Base-by-base conservation (phyloP, 345 rosid species). In the Carallia brachiata region DNA sequence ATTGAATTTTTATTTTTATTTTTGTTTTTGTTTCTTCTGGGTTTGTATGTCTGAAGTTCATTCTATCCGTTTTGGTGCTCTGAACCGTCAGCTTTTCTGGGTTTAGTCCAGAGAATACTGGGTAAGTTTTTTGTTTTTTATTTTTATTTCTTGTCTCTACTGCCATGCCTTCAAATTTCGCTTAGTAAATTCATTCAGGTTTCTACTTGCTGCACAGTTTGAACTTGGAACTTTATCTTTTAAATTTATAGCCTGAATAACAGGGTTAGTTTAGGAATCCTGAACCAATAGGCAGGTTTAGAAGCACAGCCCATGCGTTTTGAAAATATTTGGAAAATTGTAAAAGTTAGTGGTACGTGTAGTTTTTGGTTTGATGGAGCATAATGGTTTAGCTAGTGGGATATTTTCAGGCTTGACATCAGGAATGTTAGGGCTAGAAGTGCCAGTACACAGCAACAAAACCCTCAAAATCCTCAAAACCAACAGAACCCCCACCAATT, bases 401-500 rank as follows among this genome's bases (percentile, higher is more conserved):
- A 78, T 87, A 75, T 87, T 82, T 75, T 78, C 86, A 59, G 91
- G 93, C 52, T 78, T 89, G 69, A 82, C 88, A 73, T 84, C 98
- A 36, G 92, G 85, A 62, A 82, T 92, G 86, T 48, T 89, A 54
- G 96, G 90, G 59, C 82, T 90, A 66, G 97, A 92, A 74, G 83
- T 79, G 81, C 83, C 97, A 19, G 74, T 83, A 7, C 91, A 87
- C 63, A 81, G 53, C 93, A 81, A 58, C 78, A 57, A 15, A 62
- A 54, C 28, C 68, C 74, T 23, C 77, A 68, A 54, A 79, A 77
- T 7, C 75, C 72, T 12, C 84, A 74, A 68, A 83, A 71, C 60
- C 64, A 80, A 1, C 89, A 75, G 53, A 86, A 70, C 40, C 44
- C 86, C 18, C 82, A 78, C 52, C 78, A 78, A 27, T 71, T 86